A percentile compares a stretch with the other conserved stretches of the same genome.
Conservation (phyloP, 2,329 filamentous ascomycete genomes). For the Fusarium tjaetaba region DNA sequence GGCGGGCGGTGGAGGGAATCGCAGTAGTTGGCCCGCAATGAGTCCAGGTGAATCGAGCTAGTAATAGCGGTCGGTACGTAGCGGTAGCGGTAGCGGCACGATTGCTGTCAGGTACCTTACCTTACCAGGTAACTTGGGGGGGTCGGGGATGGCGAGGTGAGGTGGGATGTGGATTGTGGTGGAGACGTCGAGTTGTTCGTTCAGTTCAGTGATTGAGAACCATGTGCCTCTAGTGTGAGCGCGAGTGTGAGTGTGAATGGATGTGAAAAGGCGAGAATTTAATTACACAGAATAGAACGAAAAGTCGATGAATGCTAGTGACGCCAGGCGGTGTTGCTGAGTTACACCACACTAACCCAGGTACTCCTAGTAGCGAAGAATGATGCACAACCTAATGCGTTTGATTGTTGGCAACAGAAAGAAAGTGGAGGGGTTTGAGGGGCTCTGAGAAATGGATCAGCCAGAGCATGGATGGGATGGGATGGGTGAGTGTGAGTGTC, state of each 20-base stretch:
- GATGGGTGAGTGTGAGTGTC: conserved; percentile 19
- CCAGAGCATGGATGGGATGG: conserved; percentile 11
- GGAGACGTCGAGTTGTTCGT: conserved; percentile 30
- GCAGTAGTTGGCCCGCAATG: conserved; percentile 33
- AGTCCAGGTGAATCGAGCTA: conserved; percentile 27
- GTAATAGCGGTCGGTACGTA: conserved; percentile 33
- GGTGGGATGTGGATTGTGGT: conserved; percentile 26
- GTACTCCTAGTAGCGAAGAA: background rate
- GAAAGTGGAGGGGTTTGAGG: conserved; percentile 31
- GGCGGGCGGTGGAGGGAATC: conserved; percentile 41
- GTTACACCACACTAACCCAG: background rate
- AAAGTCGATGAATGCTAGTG: background rate
- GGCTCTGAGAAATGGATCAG: conserved; percentile 27
- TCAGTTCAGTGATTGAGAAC: conserved; percentile 34
- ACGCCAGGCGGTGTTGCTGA: background rate
- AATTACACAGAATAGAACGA: background rate
- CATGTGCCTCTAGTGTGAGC: conserved; percentile 23
- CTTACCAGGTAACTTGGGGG: conserved; percentile 11
- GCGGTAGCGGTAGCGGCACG: conserved; percentile 26
- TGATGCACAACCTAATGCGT: background rate
- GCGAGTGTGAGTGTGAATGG: background rate
- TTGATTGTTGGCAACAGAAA: conserved; percentile 18
- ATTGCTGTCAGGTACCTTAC: conserved; percentile 27
- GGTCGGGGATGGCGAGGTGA: conserved; percentile 16
- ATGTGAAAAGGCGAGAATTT: background rate